Percentiles rank a stretch among this genome's conserved stretches.
phyloP scores from a whole-genome alignment of 2,329 filamentous ascomycete species.

The Lasiodiplodia citricola region DNA sequence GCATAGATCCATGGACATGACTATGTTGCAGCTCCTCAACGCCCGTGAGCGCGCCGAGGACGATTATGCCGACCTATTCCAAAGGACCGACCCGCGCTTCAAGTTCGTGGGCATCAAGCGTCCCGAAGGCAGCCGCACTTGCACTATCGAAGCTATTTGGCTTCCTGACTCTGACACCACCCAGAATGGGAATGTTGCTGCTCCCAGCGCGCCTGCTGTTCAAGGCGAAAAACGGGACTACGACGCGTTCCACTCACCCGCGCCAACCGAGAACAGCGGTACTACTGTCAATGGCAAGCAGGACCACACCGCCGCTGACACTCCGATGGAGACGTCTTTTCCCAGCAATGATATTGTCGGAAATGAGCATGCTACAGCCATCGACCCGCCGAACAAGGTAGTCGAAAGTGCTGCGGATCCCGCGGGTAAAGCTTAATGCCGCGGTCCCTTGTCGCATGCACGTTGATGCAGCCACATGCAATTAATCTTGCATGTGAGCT shows the following conservation, averaged over 20 bases:
- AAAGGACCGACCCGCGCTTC: constrained; percentile 28
- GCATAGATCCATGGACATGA: constrained; percentile 28
- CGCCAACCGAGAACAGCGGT: neutral
- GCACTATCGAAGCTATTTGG: constrained; percentile 27
- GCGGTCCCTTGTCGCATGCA: neutral
- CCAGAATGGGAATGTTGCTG: neutral
- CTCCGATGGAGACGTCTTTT: constrained; percentile 18
- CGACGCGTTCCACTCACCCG: constrained; percentile 5
- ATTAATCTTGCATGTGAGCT: neutral
- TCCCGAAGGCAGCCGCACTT: constrained; percentile 23
- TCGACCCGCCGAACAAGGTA: neutral
- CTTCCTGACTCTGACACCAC: constrained; percentile 4
- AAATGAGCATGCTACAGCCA: neutral
- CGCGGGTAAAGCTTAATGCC: neutral
- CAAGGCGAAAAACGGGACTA: constrained; percentile 7
- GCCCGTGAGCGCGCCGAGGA: constrained; percentile 26
- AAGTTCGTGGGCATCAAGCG: constrained; percentile 24
- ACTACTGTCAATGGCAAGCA: neutral
- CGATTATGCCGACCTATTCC: constrained; percentile 27
- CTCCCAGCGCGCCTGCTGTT: neutral
- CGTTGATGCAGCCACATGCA: neutral
- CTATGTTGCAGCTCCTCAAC: constrained; percentile 27
- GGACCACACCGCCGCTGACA: constrained; percentile 2
- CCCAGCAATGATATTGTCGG: neutral
- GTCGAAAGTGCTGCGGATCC: neutral